Evolutionary conservation across 176 grass and related monocot species (phyloP), one percentile per base, ranked within the genome.

Genomic region (Elymus sibiricus): DNA sequence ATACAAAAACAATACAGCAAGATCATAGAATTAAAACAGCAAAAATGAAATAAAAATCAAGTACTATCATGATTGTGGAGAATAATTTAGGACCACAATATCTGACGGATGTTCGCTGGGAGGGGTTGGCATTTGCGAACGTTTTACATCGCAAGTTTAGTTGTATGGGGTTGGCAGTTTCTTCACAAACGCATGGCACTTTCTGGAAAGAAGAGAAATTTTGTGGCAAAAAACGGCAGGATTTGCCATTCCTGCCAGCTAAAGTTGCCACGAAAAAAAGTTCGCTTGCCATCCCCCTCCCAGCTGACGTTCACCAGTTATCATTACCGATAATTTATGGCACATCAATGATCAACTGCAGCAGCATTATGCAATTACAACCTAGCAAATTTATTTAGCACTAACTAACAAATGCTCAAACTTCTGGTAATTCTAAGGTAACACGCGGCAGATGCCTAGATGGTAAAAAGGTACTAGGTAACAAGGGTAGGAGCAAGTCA

Each of bases 391-490:
- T 49, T 53, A 68, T 11, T 38, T 49, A 17, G 59, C 26, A 66
- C 71, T 61, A 64, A 76, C 17, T 63, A 76, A 25, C 38, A 29
- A 64, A 42, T 67, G 58, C 27, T 22, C 42, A 84, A 64, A 84
- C 24, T 76, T 76, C 4, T 47, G 7, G 24, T 17, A 35, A 22
- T 47, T 32, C 28, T 55, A 25, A 70, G 11, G 24, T 55, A 58
- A 47, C 0, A 83, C 14, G 1, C 22, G 5, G 77, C 62, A 63
- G 13, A 63, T 27, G 42, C 64, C 76, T 63, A 63, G 7, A 63
- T 27, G 29, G 76, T 85, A 28, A 67, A 37, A 62, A 76, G 12
- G 27, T 47, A 44, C 43, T 46, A 14, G 4, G 82, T 65, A 76
- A 47, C 39, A 51, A 25, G 27, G 11, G 5, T 65, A 26, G 17